phyloP scores from a whole-genome alignment of 805 yeast genomes.

The Ogataea neopini region DNA sequence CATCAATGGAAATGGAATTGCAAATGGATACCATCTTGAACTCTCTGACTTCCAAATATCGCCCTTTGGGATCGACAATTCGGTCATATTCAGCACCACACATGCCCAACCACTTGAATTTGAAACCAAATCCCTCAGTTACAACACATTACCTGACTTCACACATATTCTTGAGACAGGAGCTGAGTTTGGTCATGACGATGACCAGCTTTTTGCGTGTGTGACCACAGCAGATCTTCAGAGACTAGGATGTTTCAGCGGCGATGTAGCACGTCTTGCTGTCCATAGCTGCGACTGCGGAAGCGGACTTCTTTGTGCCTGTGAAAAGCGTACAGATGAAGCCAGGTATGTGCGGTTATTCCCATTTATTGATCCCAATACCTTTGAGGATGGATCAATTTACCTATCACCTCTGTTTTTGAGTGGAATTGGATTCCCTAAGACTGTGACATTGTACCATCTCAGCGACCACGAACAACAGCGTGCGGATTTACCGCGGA shows the following conservation, averaged over 20 bases:
- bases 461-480: constrained; percentile 26
- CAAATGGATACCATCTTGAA: neutral
- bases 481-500: constrained; percentile 24
- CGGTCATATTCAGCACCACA: constrained; percentile 11
- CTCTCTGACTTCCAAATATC: constrained; percentile 14
- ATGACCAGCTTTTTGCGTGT: constrained; percentile 46
- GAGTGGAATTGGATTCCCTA: constrained; percentile 46
- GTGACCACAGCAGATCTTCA: constrained; percentile 52
- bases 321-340: constrained; percentile 11
- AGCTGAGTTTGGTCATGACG: constrained; percentile 38
- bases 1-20: neutral
- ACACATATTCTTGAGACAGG: constrained; percentile 20
- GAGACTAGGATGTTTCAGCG: constrained; percentile 63
- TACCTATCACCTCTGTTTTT: constrained; percentile 65
- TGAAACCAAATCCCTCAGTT: constrained; percentile 10
- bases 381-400: constrained; percentile 39
- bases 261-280: constrained; percentile 54
- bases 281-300: constrained; percentile 19
- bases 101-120: constrained; percentile 14
- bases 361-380: constrained; percentile 66
- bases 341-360: constrained; percentile 43
- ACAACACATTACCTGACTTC: constrained; percentile 16
- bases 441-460: constrained; percentile 18
- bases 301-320: constrained; percentile 21
- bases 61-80: constrained; percentile 20